Evolutionary conservation across 176 grass and related monocot genomes (phyloP).

Genomic region (Cenchrus americanus): DNA sequence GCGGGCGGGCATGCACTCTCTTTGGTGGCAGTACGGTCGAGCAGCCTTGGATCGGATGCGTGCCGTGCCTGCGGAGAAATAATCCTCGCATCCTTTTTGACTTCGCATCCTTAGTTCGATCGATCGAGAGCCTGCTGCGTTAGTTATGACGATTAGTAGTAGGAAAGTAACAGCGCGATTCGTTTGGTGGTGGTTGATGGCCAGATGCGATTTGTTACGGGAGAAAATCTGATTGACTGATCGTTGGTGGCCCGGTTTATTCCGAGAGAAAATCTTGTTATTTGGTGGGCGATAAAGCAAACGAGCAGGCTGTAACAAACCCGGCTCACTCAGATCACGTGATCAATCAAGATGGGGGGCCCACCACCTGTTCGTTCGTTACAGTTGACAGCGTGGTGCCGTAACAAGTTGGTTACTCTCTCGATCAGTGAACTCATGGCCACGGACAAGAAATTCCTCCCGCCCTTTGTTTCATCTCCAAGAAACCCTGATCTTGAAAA

Average conservation of each 20-base stretch:
- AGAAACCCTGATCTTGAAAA: background rate
- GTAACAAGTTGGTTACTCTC: background rate
- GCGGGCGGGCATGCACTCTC: background rate
- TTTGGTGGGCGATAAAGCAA: too few species aligned
- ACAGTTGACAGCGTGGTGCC: background rate
- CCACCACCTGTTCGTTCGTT: background rate
- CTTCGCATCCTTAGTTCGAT: background rate
- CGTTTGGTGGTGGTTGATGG: too few species aligned
- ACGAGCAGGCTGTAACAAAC: too few species aligned
- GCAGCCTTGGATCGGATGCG: background rate
- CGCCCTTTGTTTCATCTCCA: background rate
- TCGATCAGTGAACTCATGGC: background rate
- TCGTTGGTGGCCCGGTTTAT: too few species aligned
- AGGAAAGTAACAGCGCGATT: too few species aligned
- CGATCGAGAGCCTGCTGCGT: background rate
- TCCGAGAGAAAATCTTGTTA: too few species aligned
- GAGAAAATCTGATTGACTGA: too few species aligned
- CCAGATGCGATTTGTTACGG: too few species aligned
- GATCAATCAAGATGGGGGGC: background rate
- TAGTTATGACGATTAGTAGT: background rate
- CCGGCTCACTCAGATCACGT: background rate
- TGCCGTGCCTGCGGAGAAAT: conserved; percentile 34
- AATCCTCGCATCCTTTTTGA: conserved; percentile 36
- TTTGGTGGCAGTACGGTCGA: too few species aligned
- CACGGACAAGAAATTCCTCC: background rate